These are phyloP conservation scores for Solanum appendiculatum DNA, from an alignment of 257 asterid species.

Conservation along the genomic window DNA sequence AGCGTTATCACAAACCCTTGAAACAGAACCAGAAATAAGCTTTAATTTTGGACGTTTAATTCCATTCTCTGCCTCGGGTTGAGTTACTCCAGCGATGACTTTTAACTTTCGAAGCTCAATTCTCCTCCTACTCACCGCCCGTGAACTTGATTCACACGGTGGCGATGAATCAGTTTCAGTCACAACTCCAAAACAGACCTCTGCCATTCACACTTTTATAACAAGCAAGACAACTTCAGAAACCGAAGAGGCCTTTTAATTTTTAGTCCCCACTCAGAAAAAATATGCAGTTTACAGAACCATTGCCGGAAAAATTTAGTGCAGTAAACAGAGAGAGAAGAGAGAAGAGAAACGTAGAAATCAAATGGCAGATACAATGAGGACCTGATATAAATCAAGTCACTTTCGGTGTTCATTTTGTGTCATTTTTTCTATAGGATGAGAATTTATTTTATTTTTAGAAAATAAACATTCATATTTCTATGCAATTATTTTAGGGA, in stretches of 20 bases:
- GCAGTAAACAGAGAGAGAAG: background rate
- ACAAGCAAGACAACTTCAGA: background rate
- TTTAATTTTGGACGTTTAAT: constrained; percentile 30
- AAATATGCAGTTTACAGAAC: background rate
- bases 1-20: constrained; percentile 13
- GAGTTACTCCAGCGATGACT: constrained; percentile 5
- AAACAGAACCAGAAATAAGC: background rate
- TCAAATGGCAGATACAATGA: background rate
- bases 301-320: background rate
- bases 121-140: constrained; percentile 42
- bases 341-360: background rate
- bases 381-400: background rate
- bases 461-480: background rate
- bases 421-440: background rate
- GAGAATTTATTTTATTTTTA: background rate
- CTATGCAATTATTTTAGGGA: background rate
- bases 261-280: background rate
- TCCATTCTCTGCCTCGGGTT: background rate
- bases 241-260: background rate
- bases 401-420: background rate
- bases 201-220: constrained; percentile 37
- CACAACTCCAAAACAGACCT: constrained; percentile 41
- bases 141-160: constrained; percentile 22
- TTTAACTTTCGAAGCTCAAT: constrained; percentile 38
- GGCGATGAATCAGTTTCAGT: constrained; percentile 25